Evolutionary conservation across 306 rosid species (phyloP), one percentile per base, ranked within the genome.

Genomic region (Sindora glabra): DNA sequence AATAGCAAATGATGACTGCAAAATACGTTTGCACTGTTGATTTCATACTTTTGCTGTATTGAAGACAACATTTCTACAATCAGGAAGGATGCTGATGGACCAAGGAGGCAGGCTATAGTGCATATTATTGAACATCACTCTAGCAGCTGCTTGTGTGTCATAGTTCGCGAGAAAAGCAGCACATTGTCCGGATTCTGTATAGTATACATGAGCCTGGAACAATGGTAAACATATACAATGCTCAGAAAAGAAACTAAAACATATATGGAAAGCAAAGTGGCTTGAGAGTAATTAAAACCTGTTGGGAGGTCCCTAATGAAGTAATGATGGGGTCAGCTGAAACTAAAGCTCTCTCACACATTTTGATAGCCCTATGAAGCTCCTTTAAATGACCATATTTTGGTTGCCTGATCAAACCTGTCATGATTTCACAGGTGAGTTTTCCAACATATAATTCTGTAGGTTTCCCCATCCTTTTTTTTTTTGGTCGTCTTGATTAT

Each of bases 71-170:
- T 94, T 94, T 79, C 94, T 73, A 65, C 99, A 94, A 76, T 89
- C 99, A 3, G 97, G 97, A 67, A 94, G 97, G 74, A 94, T 74
- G 67, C 99, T 89, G 80, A 89, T 67, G 54, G 99, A 94, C 99
- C 99, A 94, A 53, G 99, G 99, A 73, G 99, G 99, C 56, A 94
- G 63, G 77, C 69, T 89, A 55, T 89, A 89, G 81, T 94, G 99
- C 99, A 89, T 77, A 74, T 94, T 94, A 72, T 94, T 94, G 86
- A 94, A 94, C 95, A 86, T 58, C 68, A 94, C 97, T 79, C 87
- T 86, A 19, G 70, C 91, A 56, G 95, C 60, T 59, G 90, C 82
- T 47, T 84, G 72, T 29, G 81, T 64, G 39, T 94, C 94, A 27
- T 69, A 87, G 70, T 94, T 94, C 15, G 99, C 67, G 55, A 94